Conservation (phyloP, 345 rosid species). For the Rhodamnia argentea region DNA sequence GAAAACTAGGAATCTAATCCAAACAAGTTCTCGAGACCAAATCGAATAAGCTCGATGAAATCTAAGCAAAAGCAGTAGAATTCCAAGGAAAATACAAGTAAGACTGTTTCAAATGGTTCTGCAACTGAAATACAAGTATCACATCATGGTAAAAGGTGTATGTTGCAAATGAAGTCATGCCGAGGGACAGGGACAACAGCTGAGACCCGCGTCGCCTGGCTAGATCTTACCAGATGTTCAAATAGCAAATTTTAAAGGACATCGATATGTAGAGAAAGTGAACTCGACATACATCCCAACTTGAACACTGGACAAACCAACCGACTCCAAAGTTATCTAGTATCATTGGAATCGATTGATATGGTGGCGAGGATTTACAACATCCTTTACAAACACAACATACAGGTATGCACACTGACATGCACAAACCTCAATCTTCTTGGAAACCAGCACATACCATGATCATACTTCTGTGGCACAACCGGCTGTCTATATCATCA, state of each 20-base stretch:
- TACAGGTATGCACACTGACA: slow-evolving; percentile 41
- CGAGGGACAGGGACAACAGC: background rate
- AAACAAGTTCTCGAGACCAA: background rate
- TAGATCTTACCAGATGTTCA: background rate
- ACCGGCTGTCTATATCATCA: background rate
- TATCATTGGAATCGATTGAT: background rate
- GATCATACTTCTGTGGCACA: background rate
- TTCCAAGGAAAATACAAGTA: too few relatives aligned
- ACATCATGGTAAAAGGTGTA: background rate
- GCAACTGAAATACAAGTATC: background rate
- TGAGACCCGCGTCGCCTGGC: background rate
- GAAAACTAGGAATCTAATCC: background rate
- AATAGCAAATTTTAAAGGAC: background rate
- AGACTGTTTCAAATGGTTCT: too few relatives aligned
- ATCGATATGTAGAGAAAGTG: background rate
- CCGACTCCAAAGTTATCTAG: background rate
- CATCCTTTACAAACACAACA: background rate
- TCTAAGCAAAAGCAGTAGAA: background rate
- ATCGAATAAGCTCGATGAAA: background rate
- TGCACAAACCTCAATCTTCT: background rate
- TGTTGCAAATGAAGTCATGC: background rate
- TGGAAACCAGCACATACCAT: background rate
- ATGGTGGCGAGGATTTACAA: background rate
- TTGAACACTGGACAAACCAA: background rate
- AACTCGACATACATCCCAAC: too few relatives aligned